A percentile compares a stretch with the other conserved stretches of the same genome.
These are phyloP conservation scores for Musa troglodytarum DNA, from an alignment of 176 grass and related monocot species.

Conservation along the genomic window DNA sequence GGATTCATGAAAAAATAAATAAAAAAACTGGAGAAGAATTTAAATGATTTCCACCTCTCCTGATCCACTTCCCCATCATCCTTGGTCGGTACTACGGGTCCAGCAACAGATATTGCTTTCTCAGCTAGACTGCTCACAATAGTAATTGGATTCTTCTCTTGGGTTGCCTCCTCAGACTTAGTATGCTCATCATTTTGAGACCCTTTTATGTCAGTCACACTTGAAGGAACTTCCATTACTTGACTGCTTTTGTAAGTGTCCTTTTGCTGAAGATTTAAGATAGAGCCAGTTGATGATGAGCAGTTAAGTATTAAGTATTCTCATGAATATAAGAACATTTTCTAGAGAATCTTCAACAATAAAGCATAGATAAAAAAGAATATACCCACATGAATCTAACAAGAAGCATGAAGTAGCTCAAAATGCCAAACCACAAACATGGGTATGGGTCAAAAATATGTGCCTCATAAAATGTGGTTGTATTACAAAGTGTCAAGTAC, in stretches of 20 bases:
- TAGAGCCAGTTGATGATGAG: not conserved
- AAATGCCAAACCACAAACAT: no score
- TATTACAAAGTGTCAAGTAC: no score
- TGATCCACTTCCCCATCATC: slow-evolving; percentile 78
- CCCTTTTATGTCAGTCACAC: slow-evolving; percentile 17
- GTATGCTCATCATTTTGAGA: not conserved
- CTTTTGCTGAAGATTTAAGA: slow-evolving; percentile 20
- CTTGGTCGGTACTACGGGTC: slow-evolving; percentile 80
- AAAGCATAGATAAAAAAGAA: not conserved
- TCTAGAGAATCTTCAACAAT: not conserved
- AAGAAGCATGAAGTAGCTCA: no score
- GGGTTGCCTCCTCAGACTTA: slow-evolving; percentile 35
- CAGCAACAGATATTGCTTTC: slow-evolving; percentile 92
- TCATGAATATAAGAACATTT: not conserved
- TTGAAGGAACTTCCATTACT: slow-evolving; percentile 17
- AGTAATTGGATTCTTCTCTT: slow-evolving; percentile 50
- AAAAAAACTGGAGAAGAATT: not conserved
- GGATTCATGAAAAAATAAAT: not conserved
- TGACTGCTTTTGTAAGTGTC: slow-evolving; percentile 20
- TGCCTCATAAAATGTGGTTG: no score
- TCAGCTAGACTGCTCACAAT: slow-evolving; percentile 76
- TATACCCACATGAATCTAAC: no score
- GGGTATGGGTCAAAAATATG: no score
- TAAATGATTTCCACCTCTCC: slow-evolving; percentile 45
- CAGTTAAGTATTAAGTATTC: not conserved